Base-by-base conservation (phyloP, 2,329 filamentous ascomycete genomes). In the Sporothrix luriei region DNA sequence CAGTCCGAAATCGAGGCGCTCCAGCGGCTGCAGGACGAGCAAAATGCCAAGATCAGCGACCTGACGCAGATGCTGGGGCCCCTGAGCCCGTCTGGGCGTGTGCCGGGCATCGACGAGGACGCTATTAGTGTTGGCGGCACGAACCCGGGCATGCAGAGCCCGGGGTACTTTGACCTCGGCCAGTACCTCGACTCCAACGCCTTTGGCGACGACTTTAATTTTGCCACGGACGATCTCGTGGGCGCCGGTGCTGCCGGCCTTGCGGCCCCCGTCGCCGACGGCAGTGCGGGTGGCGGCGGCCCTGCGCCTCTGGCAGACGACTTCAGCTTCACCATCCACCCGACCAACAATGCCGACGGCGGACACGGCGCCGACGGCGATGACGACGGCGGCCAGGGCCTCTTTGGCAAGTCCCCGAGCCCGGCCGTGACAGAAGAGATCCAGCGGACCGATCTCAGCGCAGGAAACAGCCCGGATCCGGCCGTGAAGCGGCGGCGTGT, bases 1-100 rank as follows among this genome's bases (percentile, higher is more conserved):
- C 85, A 90, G 72, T 84, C 90, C 16, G 91, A 97, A 72, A 86
- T 97, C 38, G 91, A 95, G 66, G 85, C 91, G 40, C 84, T 98
- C 2, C 88, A 92, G 72, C 90, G 89, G 55, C 83, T 97, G 75
- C 92, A 96, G 76, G 87, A 88, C 29, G 89, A 94, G 71, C 93
- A 97, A 75, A 89, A 91, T 71, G 85, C 85, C 62, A 90, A 91
- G 64, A 90, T 97, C 1, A 87, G 91, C 72, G 88, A 91, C 70
- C 83, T 97, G 11, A 88, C 88, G 66, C 88, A 87, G 69, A 82
- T 93, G 19, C 84, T 97, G 9, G 89, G 91, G 7, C 93, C 93
- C 0, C 84, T 97, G 14, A 94, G 90, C 75, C 93, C 93, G 0
- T 91, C 88, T 0, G 93, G 92, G 4, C 85, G 87, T 19, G 91